Percentiles rank a stretch among this genome's conserved stretches.
Conservation (phyloP, 257 asterid genomes). For the Solanum peruvianum region DNA sequence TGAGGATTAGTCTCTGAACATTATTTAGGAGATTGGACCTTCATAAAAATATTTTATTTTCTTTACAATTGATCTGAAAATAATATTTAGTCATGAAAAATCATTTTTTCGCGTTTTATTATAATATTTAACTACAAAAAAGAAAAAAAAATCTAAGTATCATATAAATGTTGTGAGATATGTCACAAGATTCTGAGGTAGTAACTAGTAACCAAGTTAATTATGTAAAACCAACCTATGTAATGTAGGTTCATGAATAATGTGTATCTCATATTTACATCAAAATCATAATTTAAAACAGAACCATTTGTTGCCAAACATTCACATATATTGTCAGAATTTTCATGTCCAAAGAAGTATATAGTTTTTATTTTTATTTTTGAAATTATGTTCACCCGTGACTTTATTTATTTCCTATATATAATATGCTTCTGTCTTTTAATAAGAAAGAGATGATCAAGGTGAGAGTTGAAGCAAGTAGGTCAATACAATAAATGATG, state of each 20-base stretch:
- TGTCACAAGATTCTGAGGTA: too few species aligned
- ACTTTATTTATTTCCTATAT: conserved; percentile 1
- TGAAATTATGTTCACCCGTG: conserved; percentile 15
- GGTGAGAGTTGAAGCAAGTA: not conserved
- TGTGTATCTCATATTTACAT: not conserved
- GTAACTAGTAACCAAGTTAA: not conserved
- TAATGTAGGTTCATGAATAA: not conserved
- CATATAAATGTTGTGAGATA: not conserved
- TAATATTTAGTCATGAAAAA: not conserved
- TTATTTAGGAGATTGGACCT: not conserved
- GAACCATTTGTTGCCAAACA: not conserved
- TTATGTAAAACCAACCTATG: not conserved
- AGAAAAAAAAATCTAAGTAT: not conserved
- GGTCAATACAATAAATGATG: not conserved
- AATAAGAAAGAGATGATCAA: not conserved
- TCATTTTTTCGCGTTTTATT: not conserved
- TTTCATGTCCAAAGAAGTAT: not conserved
- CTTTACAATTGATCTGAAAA: not conserved
- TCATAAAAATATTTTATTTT: too few species aligned
- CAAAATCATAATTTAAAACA: not conserved
- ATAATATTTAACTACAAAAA: not conserved
- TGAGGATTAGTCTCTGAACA: not conserved
- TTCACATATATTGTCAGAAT: not conserved
- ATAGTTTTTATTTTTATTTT: not conserved
- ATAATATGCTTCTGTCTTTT: not conserved